Conservation (phyloP, 805 yeast genomes). For the Lachancea lanzarotensis region DNA sequence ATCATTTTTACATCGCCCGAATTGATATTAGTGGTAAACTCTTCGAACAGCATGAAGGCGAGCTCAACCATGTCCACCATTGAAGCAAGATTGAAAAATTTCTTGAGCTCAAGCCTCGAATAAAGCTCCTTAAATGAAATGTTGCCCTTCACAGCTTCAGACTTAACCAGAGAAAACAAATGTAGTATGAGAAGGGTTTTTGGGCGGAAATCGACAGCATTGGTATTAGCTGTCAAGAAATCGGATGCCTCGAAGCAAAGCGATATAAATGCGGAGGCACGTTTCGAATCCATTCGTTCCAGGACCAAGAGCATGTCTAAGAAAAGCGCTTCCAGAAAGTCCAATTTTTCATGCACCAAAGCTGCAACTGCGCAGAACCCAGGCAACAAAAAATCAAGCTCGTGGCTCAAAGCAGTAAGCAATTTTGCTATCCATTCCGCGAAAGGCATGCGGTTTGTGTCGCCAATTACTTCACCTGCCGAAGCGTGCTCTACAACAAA, state of each 20-base stretch:
- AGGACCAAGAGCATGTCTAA: constrained; percentile 4
- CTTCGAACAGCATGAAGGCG: constrained; percentile 35
- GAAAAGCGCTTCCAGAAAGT: constrained; percentile 2
- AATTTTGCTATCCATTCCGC: constrained; percentile 1
- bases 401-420: neutral
- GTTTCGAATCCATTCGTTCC: neutral
- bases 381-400: neutral
- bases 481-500: neutral
- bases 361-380: neutral
- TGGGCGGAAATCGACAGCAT: neutral
- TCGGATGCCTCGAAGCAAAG: neutral
- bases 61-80: constrained; percentile 22
- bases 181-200: constrained; percentile 10
- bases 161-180: constrained; percentile 25
- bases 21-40: constrained; percentile 8
- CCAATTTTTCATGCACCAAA: neutral
- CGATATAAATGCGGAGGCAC: neutral
- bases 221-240: neutral
- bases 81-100: constrained; percentile 19
- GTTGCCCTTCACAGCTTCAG: constrained; percentile 17
- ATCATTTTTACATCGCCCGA: neutral
- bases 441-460: neutral
- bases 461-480: neutral
- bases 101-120: constrained; percentile 14
- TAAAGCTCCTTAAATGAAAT: constrained; percentile 17